These are phyloP conservation scores for Kregervanrija delftensis DNA, from an alignment of 805 yeast genomes.

Conservation along the genomic window DNA sequence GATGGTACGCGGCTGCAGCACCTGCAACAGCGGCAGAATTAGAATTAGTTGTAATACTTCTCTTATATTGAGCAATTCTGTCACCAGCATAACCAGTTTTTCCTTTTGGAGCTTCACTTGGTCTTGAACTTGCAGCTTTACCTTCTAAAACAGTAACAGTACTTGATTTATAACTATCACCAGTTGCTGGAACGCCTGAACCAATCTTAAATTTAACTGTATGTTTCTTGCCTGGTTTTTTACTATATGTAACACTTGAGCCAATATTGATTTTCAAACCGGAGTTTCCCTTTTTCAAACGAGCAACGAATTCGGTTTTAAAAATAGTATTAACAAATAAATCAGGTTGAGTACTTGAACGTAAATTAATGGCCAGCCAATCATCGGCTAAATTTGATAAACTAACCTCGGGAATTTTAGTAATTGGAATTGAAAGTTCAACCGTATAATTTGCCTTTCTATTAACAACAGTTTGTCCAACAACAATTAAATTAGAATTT, in stretches of 20 bases:
- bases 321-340: slow-evolving; percentile 71
- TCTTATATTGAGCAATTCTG: slow-evolving; percentile 22
- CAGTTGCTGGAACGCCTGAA: slow-evolving; percentile 51
- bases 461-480: slow-evolving; percentile 65
- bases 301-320: slow-evolving; percentile 84
- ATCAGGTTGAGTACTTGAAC: slow-evolving; percentile 61
- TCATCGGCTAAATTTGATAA: slow-evolving; percentile 80
- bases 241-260: slow-evolving; percentile 71
- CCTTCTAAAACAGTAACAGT: slow-evolving; percentile 79
- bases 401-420: slow-evolving; percentile 53
- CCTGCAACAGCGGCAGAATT: slow-evolving; percentile 34
- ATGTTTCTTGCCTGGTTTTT: slow-evolving; percentile 81
- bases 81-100: slow-evolving; percentile 21
- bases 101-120: slow-evolving; percentile 73
- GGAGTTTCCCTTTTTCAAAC: slow-evolving; percentile 54
- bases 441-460: slow-evolving; percentile 45
- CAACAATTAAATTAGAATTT: slow-evolving; percentile 50
- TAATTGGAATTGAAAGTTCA: slow-evolving; percentile 59
- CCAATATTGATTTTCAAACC: slow-evolving; percentile 60
- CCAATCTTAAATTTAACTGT: slow-evolving; percentile 63
- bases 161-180: slow-evolving; percentile 84
- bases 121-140: slow-evolving; percentile 61
- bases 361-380: slow-evolving; percentile 73
- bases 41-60: slow-evolving; percentile 5
- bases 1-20: slow-evolving; percentile 28